These are phyloP conservation scores for Neurospora sp. DNA, from an alignment of 495 filamentous ascomycete species.

Conservation along the genomic window DNA sequence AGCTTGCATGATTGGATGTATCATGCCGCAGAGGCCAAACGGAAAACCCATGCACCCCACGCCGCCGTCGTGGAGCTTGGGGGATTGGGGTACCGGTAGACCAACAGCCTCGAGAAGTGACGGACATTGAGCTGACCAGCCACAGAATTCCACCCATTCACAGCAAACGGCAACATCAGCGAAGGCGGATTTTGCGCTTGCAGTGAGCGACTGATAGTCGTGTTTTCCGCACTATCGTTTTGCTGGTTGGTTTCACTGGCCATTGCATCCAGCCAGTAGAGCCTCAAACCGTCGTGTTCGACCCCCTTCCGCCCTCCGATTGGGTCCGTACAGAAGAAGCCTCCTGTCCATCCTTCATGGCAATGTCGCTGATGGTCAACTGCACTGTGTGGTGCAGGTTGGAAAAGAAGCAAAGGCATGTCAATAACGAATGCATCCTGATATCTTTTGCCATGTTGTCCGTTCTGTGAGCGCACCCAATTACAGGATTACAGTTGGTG, in stretches of 20 bases:
- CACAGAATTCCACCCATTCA: neutral
- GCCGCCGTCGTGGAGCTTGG: neutral
- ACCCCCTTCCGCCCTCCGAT: neutral
- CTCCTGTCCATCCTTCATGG: neutral
- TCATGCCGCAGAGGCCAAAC: neutral
- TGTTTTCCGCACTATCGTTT: neutral
- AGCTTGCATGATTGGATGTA: neutral
- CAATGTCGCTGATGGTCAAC: neutral
- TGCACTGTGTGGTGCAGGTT: neutral
- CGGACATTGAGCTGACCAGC: neutral
- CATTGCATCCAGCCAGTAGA: neutral
- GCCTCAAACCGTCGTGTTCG: neutral
- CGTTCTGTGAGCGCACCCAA: neutral
- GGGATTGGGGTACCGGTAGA: neutral
- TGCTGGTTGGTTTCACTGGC: neutral
- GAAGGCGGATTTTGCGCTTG: neutral
- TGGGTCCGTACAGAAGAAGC: neutral
- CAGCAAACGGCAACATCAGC: neutral
- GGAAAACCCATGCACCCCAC: neutral
- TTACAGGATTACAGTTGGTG: neutral
- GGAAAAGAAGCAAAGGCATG: neutral
- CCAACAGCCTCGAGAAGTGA: neutral
- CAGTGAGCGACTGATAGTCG: neutral
- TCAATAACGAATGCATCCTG: neutral
- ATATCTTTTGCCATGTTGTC: neutral